phyloP scores from a whole-genome alignment of 192 early-diverging fungal species.

The Coemansia pectinata region DNA sequence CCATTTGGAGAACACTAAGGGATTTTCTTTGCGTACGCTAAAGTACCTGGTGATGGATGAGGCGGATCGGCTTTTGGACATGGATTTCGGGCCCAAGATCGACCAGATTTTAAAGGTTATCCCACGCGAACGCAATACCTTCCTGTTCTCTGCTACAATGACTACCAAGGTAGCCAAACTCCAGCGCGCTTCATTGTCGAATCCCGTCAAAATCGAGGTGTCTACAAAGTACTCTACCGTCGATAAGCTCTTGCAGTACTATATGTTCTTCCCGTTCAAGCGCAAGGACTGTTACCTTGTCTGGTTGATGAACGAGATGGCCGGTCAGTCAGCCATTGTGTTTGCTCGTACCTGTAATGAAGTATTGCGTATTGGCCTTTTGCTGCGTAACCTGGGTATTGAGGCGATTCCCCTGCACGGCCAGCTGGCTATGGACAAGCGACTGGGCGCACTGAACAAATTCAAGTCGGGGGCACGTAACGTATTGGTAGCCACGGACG shows the following conservation, averaged over 20 bases:
- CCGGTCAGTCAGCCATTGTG: constrained; percentile 88
- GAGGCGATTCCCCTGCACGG: constrained; percentile 93
- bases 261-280: constrained; percentile 95
- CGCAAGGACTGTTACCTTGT: constrained; percentile 93
- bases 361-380: constrained; percentile 79
- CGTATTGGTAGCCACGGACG: constrained; percentile 94
- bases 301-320: constrained; percentile 91
- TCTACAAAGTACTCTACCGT: constrained; percentile 96
- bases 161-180: constrained; percentile 98
- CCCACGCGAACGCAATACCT: constrained; percentile 89
- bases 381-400: constrained; percentile 93
- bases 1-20: constrained; percentile 98
- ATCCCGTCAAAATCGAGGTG: constrained; percentile 96
- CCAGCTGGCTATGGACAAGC: constrained; percentile 89
- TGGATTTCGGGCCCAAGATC: constrained; percentile 97
- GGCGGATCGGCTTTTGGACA: constrained; percentile 88
- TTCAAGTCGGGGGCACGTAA: constrained; percentile 89
- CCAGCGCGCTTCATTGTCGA: constrained; percentile 82
- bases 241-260: constrained; percentile 90
- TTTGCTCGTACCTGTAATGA: constrained; percentile 90
- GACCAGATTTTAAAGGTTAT: constrained; percentile 92
- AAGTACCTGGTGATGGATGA: constrained; percentile 96
- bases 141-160: constrained; percentile 97
- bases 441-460: constrained; percentile 88
- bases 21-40: constrained; percentile 86